A percentile compares a stretch with the other conserved stretches of the same genome.
phyloP scores from a whole-genome alignment of 371 early-diverging fungal species.

The Smittium culicis region DNA sequence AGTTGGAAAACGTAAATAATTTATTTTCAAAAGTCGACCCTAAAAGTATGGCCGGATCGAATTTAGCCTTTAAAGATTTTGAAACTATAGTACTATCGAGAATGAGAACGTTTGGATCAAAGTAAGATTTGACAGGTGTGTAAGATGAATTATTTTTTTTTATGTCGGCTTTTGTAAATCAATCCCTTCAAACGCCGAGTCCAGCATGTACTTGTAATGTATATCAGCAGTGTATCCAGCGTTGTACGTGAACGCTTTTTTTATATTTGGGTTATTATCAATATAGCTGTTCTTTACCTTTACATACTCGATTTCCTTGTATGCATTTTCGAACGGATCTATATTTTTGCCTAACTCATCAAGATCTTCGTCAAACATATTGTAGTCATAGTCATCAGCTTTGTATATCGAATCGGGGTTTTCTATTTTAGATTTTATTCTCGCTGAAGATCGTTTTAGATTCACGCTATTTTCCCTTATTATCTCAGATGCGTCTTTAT shows the following conservation, averaged over 20 bases:
- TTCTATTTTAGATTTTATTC: conserved; percentile 16
- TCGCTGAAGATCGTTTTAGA: conserved; percentile 23
- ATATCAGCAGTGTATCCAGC: neutral
- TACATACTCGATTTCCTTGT: neutral
- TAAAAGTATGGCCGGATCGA: neutral
- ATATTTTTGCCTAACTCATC: conserved; percentile 13
- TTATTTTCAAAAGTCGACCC: neutral
- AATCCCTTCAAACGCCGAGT: conserved; percentile 1
- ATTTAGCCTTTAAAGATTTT: neutral
- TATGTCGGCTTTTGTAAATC: neutral
- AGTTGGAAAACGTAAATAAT: neutral
- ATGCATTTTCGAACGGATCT: neutral
- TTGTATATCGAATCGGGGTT: conserved; percentile 15
- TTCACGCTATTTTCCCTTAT: conserved; percentile 20
- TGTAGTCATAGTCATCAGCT: conserved; percentile 15
- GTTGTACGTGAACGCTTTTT: neutral
- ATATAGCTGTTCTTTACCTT: neutral
- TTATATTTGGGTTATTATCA: neutral
- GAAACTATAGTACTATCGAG: neutral
- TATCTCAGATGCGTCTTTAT: conserved; percentile 30
- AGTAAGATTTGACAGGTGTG: too few relatives aligned
- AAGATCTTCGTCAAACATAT: conserved; percentile 18
- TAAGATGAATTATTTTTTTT: too few relatives aligned
- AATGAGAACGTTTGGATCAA: neutral
- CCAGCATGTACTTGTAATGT: conserved; percentile 5